Evolutionary conservation across 140 eudicot genomes (phyloP).

Genomic region (Ambrosia hybrid): DNA sequence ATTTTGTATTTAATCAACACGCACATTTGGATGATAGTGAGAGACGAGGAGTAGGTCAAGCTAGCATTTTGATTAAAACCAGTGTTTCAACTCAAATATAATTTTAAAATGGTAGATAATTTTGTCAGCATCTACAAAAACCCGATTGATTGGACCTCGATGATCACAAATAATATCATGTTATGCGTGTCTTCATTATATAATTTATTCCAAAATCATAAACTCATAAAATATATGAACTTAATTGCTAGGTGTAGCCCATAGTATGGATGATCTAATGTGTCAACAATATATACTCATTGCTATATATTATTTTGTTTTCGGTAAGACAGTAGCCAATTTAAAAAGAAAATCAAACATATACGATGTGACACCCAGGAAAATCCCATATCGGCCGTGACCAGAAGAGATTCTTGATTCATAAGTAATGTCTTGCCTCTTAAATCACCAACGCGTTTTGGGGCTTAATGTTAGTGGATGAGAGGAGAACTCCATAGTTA

Average conservation of each 20-base stretch:
- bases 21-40: background rate
- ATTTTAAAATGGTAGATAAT: constrained; percentile 2
- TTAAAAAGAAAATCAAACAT: background rate
- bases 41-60: constrained; percentile 3
- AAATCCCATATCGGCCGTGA: too few species aligned
- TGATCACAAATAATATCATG: constrained; percentile 14
- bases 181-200: constrained; percentile 1
- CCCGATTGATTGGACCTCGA: constrained; percentile 18
- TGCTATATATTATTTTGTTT: background rate
- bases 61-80: background rate
- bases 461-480: too few species aligned
- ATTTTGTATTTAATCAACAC: too few species aligned
- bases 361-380: background rate
- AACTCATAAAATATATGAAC: constrained; percentile 1
- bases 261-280: background rate
- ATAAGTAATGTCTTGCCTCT: too few species aligned
- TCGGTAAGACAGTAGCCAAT: constrained; percentile 3
- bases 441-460: too few species aligned
- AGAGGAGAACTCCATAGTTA: too few species aligned
- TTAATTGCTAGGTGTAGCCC: constrained; percentile 16
- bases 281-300: background rate
- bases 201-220: background rate
- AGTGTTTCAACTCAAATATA: constrained; percentile 21
- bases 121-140: constrained; percentile 18
- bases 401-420: too few species aligned